Evolutionary conservation across 2,329 filamentous ascomycete species (phyloP).

Genomic region (Xylariaceae sp.): DNA sequence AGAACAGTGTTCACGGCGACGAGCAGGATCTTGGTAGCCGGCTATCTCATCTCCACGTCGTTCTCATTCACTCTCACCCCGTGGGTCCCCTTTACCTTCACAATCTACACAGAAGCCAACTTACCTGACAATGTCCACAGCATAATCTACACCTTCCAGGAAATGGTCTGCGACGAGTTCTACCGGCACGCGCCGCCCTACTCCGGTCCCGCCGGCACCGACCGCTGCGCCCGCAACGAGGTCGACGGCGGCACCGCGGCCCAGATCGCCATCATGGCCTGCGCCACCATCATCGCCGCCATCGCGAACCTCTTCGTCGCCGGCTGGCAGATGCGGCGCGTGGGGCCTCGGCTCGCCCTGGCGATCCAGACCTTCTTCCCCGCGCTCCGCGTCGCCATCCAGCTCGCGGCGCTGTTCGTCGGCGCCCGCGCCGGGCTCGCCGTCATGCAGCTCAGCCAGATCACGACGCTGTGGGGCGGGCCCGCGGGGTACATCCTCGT

Average conservation of each 20-base stretch:
- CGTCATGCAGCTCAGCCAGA: constrained; percentile 62
- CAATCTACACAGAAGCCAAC: no score
- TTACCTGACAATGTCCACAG: constrained; percentile 20
- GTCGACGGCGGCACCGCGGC: constrained; percentile 59
- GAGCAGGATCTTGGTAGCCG: neutral
- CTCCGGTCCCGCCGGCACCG: constrained; percentile 38
- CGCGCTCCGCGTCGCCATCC: constrained; percentile 56
- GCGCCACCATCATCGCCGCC: constrained; percentile 62
- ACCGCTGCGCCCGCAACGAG: constrained; percentile 54
- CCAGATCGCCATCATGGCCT: constrained; percentile 57
- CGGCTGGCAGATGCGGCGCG: constrained; percentile 60
- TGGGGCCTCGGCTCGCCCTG: constrained; percentile 59
- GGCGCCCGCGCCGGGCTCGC: constrained; percentile 56
- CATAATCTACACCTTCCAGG: constrained; percentile 59
- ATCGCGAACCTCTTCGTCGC: constrained; percentile 64
- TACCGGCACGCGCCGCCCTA: constrained; percentile 54
- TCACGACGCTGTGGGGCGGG: constrained; percentile 64
- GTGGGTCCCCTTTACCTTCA: neutral
- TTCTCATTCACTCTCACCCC: neutral
- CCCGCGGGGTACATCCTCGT: constrained; percentile 65
- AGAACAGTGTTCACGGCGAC: neutral
- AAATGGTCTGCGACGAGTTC: constrained; percentile 67
- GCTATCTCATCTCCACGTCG: neutral
- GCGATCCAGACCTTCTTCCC: constrained; percentile 60
- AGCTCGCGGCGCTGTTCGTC: constrained; percentile 57